A percentile compares a stretch with the other conserved stretches of the same genome.
These are phyloP conservation scores for Penicillium sp. DNA, from an alignment of 2,329 filamentous ascomycete species.

Conservation along the genomic window DNA sequence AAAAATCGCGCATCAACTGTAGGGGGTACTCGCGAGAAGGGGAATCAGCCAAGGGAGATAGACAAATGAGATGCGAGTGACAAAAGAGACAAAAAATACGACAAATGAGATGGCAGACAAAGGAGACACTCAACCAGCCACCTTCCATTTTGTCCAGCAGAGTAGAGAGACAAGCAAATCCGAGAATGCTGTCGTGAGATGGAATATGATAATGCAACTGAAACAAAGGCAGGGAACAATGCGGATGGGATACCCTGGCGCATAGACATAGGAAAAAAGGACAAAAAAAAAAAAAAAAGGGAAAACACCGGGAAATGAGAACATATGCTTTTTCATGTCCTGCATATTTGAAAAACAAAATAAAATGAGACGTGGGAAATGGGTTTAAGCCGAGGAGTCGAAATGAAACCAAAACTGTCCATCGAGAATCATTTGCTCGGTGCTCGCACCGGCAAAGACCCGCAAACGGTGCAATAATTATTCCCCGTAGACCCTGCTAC, in stretches of 20 bases:
- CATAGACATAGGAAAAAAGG: not conserved
- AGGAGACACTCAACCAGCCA: slow-evolving; percentile 1
- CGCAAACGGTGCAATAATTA: slow-evolving; percentile 7
- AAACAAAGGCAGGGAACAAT: not conserved
- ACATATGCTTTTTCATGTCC: slow-evolving; percentile 3
- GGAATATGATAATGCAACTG: not conserved
- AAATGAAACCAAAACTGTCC: not conserved
- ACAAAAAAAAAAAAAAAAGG: not conserved
- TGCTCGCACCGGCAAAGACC: slow-evolving; percentile 5
- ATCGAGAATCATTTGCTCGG: not conserved
- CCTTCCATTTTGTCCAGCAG: not conserved
- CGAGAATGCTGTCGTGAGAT: not conserved
- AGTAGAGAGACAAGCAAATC: not conserved
- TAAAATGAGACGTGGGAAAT: not conserved
- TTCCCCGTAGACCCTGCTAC: slow-evolving; percentile 24
- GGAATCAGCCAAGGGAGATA: slow-evolving; percentile 1
- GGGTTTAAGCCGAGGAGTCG: not conserved
- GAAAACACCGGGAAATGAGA: slow-evolving; percentile 4
- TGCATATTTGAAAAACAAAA: not conserved
- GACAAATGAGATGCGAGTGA: slow-evolving; percentile 1
- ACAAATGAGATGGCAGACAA: slow-evolving; percentile 8
- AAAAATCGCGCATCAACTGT: slow-evolving; percentile 16
- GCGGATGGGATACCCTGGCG: slow-evolving; percentile 3
- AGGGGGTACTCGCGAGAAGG: slow-evolving; percentile 25
- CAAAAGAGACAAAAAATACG: not conserved